These are phyloP conservation scores for Pichia gijzeniarum DNA, from an alignment of 805 yeast genomes.

Conservation along the genomic window DNA sequence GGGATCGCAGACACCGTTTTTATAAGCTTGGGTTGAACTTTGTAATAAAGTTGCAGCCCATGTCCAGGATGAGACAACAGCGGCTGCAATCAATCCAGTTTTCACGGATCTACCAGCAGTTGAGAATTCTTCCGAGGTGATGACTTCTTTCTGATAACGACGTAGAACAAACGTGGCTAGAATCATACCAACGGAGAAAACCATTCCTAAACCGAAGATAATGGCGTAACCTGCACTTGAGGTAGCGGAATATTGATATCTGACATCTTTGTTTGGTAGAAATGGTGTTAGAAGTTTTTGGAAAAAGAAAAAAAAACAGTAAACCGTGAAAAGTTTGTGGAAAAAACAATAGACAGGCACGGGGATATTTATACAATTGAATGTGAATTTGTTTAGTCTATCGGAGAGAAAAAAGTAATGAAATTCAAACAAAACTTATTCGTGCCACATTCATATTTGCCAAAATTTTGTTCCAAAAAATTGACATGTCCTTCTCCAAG, in stretches of 20 bases:
- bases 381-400: too few relatives aligned
- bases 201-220: slow-evolving; percentile 80
- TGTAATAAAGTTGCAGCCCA: slow-evolving; percentile 79
- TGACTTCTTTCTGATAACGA: slow-evolving; percentile 77
- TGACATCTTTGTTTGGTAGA: neutral
- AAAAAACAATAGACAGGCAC: too few relatives aligned
- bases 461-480: too few relatives aligned
- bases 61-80: slow-evolving; percentile 93
- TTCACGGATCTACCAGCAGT: slow-evolving; percentile 89
- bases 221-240: slow-evolving; percentile 83
- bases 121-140: slow-evolving; percentile 89
- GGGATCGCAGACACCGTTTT: slow-evolving; percentile 73
- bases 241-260: slow-evolving; percentile 29
- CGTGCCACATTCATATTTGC: too few relatives aligned
- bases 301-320: neutral
- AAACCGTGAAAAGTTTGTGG: neutral
- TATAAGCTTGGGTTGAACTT: slow-evolving; percentile 73
- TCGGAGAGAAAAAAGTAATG: too few relatives aligned
- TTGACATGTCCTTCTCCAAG: too few relatives aligned
- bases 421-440: too few relatives aligned
- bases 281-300: too few relatives aligned
- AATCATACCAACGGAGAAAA: slow-evolving; percentile 69
- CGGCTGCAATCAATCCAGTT: slow-evolving; percentile 78
- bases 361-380: too few relatives aligned
- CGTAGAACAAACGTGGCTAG: slow-evolving; percentile 60